Percentiles rank a stretch among this genome's conserved stretches.
phyloP scores from a whole-genome alignment of 768 basidiomycete species.

The Lyophyllum atratum region DNA sequence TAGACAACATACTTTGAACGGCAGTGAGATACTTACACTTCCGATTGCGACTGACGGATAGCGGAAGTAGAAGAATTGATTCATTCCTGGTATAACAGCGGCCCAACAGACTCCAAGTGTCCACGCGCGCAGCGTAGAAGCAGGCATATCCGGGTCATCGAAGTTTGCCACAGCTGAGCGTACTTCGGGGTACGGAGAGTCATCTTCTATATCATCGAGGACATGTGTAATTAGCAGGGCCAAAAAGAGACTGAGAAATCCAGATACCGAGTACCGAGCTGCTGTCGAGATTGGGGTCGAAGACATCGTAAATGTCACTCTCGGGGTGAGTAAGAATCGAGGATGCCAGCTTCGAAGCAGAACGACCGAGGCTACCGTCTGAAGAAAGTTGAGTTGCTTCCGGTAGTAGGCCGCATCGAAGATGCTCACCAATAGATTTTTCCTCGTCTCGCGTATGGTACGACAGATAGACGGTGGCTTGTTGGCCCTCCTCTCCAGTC shows the following conservation, averaged over 20 bases:
- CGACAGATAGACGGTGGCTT: conserved; percentile 22
- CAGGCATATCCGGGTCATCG: conserved; percentile 68
- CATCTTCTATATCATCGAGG: conserved; percentile 44
- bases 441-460: conserved; percentile 28
- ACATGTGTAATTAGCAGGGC: not conserved
- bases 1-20: not conserved
- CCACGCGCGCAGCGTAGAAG: conserved; percentile 61
- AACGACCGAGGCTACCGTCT: conserved; percentile 21
- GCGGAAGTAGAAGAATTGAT: conserved; percentile 78
- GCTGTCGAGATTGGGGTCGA: conserved; percentile 40
- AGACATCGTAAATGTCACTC: conserved; percentile 30
- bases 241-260: not conserved
- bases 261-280: conserved; percentile 22
- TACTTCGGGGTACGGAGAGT: conserved; percentile 86
- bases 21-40: conserved; percentile 35
- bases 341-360: conserved; percentile 23
- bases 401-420: not conserved
- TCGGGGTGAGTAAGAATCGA: conserved; percentile 26
- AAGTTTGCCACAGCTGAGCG: conserved; percentile 75
- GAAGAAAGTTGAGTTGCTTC: not conserved
- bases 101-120: conserved; percentile 57
- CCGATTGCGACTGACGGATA: conserved; percentile 66
- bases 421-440: conserved; percentile 33
- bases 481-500: conserved; percentile 27
- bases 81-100: conserved; percentile 67